These are phyloP conservation scores for Schwanniomyces pseudopolymorphus DNA, from an alignment of 805 yeast species.

Conservation along the genomic window DNA sequence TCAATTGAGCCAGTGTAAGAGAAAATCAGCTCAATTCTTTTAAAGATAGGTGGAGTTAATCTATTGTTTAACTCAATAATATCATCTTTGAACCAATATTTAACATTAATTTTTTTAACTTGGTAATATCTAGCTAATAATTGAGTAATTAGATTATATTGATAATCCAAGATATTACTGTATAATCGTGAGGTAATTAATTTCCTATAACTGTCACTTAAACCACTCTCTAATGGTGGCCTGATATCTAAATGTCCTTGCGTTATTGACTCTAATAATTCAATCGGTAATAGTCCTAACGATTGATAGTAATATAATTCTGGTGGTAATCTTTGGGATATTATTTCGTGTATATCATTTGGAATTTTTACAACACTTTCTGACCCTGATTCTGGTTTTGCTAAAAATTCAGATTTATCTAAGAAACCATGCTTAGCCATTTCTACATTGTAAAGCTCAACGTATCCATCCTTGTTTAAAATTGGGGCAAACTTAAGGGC, in stretches of 20 bases:
- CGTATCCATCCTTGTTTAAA: slow-evolving; percentile 64
- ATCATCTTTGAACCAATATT: slow-evolving; percentile 54
- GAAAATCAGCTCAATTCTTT: slow-evolving; percentile 27
- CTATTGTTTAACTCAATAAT: slow-evolving; percentile 49
- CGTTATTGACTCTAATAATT: slow-evolving; percentile 63
- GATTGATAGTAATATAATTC: slow-evolving; percentile 82
- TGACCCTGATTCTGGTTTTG: slow-evolving; percentile 8
- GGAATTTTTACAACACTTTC: slow-evolving; percentile 49
- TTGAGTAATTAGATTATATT: slow-evolving; percentile 66
- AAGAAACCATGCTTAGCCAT: slow-evolving; percentile 34
- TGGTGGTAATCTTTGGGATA: slow-evolving; percentile 83
- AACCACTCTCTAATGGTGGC: slow-evolving; percentile 65
- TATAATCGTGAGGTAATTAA: slow-evolving; percentile 48
- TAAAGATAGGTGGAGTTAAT: slow-evolving; percentile 52
- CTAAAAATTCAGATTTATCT: slow-evolving; percentile 16
- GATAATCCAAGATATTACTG: slow-evolving; percentile 55
- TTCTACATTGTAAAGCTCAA: slow-evolving; percentile 53
- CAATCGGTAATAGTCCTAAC: slow-evolving; percentile 66
- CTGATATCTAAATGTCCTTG: slow-evolving; percentile 62
- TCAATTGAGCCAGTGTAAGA: slow-evolving; percentile 11
- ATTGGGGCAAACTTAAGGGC: slow-evolving; percentile 75
- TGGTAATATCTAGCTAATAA: slow-evolving; percentile 84
- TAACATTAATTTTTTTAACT: slow-evolving; percentile 58
- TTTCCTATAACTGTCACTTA: slow-evolving; percentile 55
- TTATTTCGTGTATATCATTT: slow-evolving; percentile 73